Evolutionary conservation across 2,329 filamentous ascomycete genomes (phyloP), one percentile per base, ranked within the genome.

Genomic region (Nemania sp.): DNA sequence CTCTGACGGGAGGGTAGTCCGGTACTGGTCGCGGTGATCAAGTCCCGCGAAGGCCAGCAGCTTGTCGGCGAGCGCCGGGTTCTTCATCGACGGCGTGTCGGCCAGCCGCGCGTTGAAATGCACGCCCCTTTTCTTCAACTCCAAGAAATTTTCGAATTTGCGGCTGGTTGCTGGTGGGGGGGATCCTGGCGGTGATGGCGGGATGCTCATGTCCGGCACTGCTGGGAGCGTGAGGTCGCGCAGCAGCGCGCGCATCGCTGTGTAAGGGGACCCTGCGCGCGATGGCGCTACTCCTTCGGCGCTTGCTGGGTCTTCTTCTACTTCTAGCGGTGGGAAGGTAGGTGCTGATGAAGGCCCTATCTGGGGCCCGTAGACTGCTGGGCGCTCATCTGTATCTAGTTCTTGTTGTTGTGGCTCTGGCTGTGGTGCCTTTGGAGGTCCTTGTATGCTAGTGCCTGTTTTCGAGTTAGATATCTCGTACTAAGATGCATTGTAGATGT

Each of bases 81-180:
- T 93, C 46, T 82, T 81, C 54, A 92, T 74, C 6, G 87, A 83
- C 0, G 81, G 73, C 0, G 86, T 88, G 52, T 80, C 78, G 30
- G 87, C 82, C 7, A 94, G 75, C 57, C 88, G 86, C 63, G 84
- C 77, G 69, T 94, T 92, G 77, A 93, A 93, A 71, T 94, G 90
- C 14, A 86, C 78, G 4, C 86, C 86, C 59, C 86, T 83, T 65
- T 83, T 84, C 73, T 94, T 94, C n/a, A 93, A 78, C 40, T 83
- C 78, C 0, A 93, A 80, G 61, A 94, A 93, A 54, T 84, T 83
- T 58, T 83, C 80, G 62, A 93, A 87, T 64, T 90, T 91, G 61
- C 81, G 79, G 45, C 80, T 86, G 11, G 84, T 71, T 36, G 72
- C 62, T 28, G 75, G 67, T 0, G 76, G 73, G 9, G 82, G 82